phyloP scores from a whole-genome alignment of 306 rosid species.

The Hippophae rhamnoides region DNA sequence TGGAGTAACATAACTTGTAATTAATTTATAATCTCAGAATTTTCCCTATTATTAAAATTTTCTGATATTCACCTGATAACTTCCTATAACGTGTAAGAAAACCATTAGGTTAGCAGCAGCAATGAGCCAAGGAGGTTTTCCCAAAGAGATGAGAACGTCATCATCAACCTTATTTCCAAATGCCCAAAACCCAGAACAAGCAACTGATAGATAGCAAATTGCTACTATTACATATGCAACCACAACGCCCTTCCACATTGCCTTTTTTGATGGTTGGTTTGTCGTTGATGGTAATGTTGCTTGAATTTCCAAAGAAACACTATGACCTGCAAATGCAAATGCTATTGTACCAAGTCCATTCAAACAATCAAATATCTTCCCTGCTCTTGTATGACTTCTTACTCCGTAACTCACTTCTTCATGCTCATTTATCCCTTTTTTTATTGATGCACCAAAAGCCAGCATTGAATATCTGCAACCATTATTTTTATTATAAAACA shows the following conservation, averaged over 20 bases:
- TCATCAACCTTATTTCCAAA: constrained; percentile 48
- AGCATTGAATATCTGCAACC: constrained; percentile 36
- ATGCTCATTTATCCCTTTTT: constrained; percentile 13
- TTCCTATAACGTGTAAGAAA: constrained; percentile 58
- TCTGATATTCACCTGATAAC: constrained; percentile 41
- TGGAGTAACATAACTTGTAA: no score
- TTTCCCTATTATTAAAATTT: no score
- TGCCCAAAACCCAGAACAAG: constrained; percentile 58
- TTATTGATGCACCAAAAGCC: constrained; percentile 31
- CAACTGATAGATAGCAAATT: constrained; percentile 36
- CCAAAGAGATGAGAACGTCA: constrained; percentile 52
- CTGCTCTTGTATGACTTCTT: constrained; percentile 23
- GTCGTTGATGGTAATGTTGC: constrained; percentile 61
- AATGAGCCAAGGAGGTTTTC: constrained; percentile 45
- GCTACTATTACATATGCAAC: constrained; percentile 45
- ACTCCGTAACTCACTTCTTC: constrained; percentile 22
- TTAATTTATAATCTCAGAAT: no score
- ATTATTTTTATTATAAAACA: neutral
- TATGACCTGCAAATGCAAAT: constrained; percentile 62
- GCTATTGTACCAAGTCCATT: constrained; percentile 60
- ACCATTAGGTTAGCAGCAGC: constrained; percentile 55
- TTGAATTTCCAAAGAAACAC: constrained; percentile 58
- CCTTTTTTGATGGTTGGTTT: constrained; percentile 40
- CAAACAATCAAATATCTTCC: constrained; percentile 29
- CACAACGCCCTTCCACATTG: constrained; percentile 57